Base-by-base conservation (phyloP, 768 basidiomycete species). In the Termitomyces sp. region DNA sequence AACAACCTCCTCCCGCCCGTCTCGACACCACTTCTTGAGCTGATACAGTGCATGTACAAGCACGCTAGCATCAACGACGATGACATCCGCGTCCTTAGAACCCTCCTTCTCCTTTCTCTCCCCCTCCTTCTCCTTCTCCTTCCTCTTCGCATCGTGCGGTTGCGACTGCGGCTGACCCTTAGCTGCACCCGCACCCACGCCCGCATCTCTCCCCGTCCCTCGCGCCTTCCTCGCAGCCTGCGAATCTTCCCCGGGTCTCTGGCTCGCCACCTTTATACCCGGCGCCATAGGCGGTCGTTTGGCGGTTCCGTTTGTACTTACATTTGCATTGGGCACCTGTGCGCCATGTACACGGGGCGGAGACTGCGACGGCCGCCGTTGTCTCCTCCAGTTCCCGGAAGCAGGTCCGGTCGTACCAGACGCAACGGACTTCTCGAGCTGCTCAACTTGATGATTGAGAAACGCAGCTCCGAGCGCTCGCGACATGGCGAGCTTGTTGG, bases 381-480 rank as follows among this genome's bases (percentile, higher is more conserved):
- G 76, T 55, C 81, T 82, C 59, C 86, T 75, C 86, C 86, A 87
- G 60, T 84, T 86, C 0, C 79, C 80, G 1, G 80, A 78, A 8
- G 76, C 72, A 17, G 79, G 72, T 7, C 78, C 80, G 45, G 74
- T 75, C 3, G 56, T 32, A 3, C 45, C 59, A 30, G 76, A 73
- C 41, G 27, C 52, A 23, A 91, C 86, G 0, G 85, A 77, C 70
- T 88, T 87, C 74, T 94, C 91, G 53, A 94, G 84, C 65, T 92
- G 88, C 63, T 92, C 89, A 43, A 94, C 91, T 64, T 94, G 90
- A 63, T 94, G 91, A 60, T 80, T 88, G 57, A 94, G 80, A 67
- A 92, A 92, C 2, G 91, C 91, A 28, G 91, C 90, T 19, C 91
- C 91, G 39, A 94, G 82, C 1, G 91, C 91, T 59, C 85, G 82